These are phyloP conservation scores for Saturnispora ahearnii DNA, from an alignment of 805 yeast genomes.

Conservation along the genomic window DNA sequence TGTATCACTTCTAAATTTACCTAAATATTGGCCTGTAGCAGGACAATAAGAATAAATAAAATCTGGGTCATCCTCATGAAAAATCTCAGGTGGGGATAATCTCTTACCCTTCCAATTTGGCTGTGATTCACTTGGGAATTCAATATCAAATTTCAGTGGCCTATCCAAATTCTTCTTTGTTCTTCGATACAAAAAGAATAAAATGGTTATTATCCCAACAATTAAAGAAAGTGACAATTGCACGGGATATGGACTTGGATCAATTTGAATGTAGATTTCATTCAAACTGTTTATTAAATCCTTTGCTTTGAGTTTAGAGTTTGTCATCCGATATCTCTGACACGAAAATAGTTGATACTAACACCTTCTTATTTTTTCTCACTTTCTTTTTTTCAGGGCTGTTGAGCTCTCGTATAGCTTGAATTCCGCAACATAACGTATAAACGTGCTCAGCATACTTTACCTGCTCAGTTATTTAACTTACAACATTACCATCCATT, in stretches of 20 bases:
- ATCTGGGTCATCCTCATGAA: conserved; percentile 52
- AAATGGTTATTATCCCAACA: conserved; percentile 19
- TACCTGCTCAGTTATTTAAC: too few relatives aligned
- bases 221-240: conserved; percentile 25
- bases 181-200: conserved; percentile 18
- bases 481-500: too few relatives aligned
- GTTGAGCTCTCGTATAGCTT: not conserved
- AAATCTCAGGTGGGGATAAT: conserved; percentile 52
- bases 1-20: conserved; percentile 57
- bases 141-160: conserved; percentile 40
- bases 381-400: not conserved
- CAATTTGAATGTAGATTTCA: conserved; percentile 1
- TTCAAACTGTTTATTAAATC: not conserved
- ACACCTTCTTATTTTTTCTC: not conserved
- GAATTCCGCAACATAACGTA: not conserved
- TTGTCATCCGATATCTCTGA: not conserved
- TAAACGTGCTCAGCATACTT: not conserved
- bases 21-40: conserved; percentile 87
- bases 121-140: conserved; percentile 67
- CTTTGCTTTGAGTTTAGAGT: not conserved
- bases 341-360: not conserved
- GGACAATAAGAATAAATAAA: conserved; percentile 86
- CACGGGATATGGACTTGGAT: conserved; percentile 18
- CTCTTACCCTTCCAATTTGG: conserved; percentile 91
- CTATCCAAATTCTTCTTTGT: conserved; percentile 22